A percentile compares a stretch with the other conserved stretches of the same genome.
Conservation (phyloP, 2,329 filamentous ascomycete genomes). For the Dothiorella sarmentorum region DNA sequence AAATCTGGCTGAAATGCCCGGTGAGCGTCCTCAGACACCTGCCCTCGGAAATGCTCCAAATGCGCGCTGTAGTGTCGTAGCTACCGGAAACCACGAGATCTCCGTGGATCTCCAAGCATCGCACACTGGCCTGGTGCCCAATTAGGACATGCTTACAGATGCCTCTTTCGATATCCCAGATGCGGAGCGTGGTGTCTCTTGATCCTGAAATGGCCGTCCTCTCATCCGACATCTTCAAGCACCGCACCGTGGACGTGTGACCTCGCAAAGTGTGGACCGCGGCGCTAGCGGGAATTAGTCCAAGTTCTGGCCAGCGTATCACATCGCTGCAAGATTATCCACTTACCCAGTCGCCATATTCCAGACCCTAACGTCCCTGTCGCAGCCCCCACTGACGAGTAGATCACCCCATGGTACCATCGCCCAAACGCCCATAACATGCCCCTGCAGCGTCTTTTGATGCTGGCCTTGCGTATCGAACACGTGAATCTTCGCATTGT, state of each 20-base stretch:
- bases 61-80: conserved; percentile 93
- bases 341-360: conserved; percentile 86
- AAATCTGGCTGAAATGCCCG: conserved; percentile 98
- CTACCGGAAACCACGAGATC: conserved; percentile 97
- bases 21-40: conserved; percentile 84
- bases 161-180: conserved; percentile 90
- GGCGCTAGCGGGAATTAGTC: conserved; percentile 46
- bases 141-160: conserved; percentile 88
- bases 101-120: conserved; percentile 92
- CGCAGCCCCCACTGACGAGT: conserved; percentile 92
- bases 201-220: conserved; percentile 96
- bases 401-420: conserved; percentile 98
- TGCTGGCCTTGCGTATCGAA: conserved; percentile 89
- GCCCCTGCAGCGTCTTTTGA: conserved; percentile 84
- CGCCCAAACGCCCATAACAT: conserved; percentile 99
- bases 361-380: conserved; percentile 96
- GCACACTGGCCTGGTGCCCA: conserved; percentile 91
- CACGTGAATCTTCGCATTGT: conserved; percentile 98
- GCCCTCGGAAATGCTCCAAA: conserved; percentile 97
- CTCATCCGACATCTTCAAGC: conserved; percentile 93
- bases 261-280: conserved; percentile 82
- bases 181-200: conserved; percentile 85
- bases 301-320: neutral
- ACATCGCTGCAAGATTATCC: neutral
- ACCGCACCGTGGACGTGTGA: conserved; percentile 94